Percentiles rank a stretch among this genome's conserved stretches.
These are phyloP conservation scores for Histomonas meleagridis DNA, from an alignment of 208 protist genomes.

Conservation along the genomic window DNA sequence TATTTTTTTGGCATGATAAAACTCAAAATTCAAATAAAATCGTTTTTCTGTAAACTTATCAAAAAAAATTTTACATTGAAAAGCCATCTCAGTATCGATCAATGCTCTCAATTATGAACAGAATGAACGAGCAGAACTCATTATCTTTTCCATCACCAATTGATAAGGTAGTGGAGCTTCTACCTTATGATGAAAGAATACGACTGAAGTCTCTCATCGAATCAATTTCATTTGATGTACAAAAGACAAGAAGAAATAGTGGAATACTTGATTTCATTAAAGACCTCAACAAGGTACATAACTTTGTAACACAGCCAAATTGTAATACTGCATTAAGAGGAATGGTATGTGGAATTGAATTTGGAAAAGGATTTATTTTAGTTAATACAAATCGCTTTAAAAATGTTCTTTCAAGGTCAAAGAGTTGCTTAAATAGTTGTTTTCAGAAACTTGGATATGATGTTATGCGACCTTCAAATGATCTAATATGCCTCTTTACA, in stretches of 20 bases:
- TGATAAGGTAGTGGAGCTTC: too few species aligned
- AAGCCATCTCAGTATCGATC: too few species aligned
- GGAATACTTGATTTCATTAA: neutral
- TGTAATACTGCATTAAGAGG: neutral
- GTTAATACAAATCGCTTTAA: constrained; percentile 27
- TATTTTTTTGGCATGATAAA: too few species aligned
- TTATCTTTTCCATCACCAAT: too few species aligned
- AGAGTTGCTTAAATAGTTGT: neutral
- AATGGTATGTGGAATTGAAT: neutral
- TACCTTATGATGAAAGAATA: neutral
- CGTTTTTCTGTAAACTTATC: too few species aligned
- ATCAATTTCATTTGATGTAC: neutral
- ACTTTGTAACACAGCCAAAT: neutral
- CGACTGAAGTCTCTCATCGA: neutral
- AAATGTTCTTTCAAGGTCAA: neutral
- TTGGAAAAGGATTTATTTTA: neutral
- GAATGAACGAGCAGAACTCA: too few species aligned
- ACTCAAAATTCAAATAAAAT: too few species aligned
- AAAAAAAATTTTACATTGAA: too few species aligned
- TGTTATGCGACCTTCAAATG: neutral
- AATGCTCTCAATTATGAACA: too few species aligned
- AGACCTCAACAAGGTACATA: neutral
- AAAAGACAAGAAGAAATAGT: neutral
- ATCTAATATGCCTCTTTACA: neutral
- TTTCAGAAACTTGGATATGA: constrained; percentile 1